A percentile compares a stretch with the other conserved stretches of the same genome.
Conservation (phyloP, 805 yeast species). For the Saccharomyces paradoxus region DNA sequence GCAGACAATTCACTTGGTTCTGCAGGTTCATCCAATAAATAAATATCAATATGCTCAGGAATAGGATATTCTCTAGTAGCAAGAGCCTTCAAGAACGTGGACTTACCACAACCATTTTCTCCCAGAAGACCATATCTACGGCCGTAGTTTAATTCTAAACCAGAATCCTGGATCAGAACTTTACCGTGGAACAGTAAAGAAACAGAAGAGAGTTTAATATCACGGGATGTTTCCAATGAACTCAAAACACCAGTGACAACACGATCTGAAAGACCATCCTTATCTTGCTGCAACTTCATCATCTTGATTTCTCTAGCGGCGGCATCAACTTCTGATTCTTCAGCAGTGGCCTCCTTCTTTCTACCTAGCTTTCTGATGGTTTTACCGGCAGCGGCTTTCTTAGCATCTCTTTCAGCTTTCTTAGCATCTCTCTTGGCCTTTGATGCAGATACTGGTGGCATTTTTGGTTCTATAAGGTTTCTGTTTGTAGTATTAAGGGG, state of each 20-base stretch:
- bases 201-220: conserved; percentile 82
- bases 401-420: conserved; percentile 97
- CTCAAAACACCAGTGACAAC: conserved; percentile 96
- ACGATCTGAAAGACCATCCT: conserved; percentile 91
- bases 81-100: conserved; percentile 84
- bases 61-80: conserved; percentile 96
- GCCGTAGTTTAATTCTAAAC: conserved; percentile 89
- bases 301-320: conserved; percentile 72
- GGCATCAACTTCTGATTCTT: conserved; percentile 44
- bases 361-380: conserved; percentile 45
- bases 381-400: conserved; percentile 80
- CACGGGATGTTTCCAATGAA: conserved; percentile 83
- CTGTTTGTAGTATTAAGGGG: not conserved
- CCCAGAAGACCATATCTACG: conserved; percentile 96
- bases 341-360: conserved; percentile 34
- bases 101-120: conserved; percentile 98
- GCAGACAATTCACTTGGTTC: conserved; percentile 89
- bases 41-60: conserved; percentile 86
- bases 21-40: conserved; percentile 94
- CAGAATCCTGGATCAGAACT: conserved; percentile 87
- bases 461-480: conserved; percentile 2
- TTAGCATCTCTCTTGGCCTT: conserved; percentile 95
- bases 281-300: conserved; percentile 87
- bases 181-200: conserved; percentile 96
- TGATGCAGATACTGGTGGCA: conserved; percentile 66